Evolutionary conservation across 805 yeast genomes (phyloP).

Genomic region (Ogataea corticis): DNA sequence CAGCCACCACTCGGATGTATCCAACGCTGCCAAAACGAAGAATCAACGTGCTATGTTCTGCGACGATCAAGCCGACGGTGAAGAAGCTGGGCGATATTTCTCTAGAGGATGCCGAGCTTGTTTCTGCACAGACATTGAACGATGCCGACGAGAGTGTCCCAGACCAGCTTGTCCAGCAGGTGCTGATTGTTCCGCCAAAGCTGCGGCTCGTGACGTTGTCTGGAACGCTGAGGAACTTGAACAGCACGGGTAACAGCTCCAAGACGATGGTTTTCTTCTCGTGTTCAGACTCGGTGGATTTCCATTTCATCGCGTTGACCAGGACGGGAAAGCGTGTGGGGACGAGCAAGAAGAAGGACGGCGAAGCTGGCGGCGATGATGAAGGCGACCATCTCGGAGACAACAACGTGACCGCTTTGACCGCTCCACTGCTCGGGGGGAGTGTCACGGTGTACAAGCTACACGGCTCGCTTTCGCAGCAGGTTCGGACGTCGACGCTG

Average conservation of each 20-base stretch:
- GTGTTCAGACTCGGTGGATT: constrained; percentile 96
- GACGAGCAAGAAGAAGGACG: constrained; percentile 27
- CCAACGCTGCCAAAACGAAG: constrained; percentile 67
- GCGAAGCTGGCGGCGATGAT: constrained; percentile 1
- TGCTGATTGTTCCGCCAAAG: constrained; percentile 89
- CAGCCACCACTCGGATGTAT: constrained; percentile 37
- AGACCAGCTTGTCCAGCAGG: constrained; percentile 81
- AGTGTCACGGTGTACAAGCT: constrained; percentile 59
- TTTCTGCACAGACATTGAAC: constrained; percentile 38
- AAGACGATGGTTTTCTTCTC: constrained; percentile 85
- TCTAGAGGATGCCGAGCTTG: constrained; percentile 70
- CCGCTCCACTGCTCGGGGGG: constrained; percentile 53
- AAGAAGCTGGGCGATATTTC: constrained; percentile 78
- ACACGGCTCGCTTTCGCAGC: constrained; percentile 91
- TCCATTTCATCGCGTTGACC: constrained; percentile 77
- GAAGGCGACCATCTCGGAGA: constrained; percentile 23
- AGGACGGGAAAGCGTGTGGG: constrained; percentile 47
- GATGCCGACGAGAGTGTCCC: constrained; percentile 60
- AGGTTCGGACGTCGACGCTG: constrained; percentile 74
- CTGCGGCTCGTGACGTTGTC: constrained; percentile 80
- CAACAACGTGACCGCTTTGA: constrained; percentile 42
- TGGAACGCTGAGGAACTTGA: constrained; percentile 57
- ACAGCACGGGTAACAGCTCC: constrained; percentile 33
- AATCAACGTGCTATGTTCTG: constrained; percentile 86
- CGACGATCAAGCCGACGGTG: constrained; percentile 84